Conservation (phyloP, 1,284 basidiomycete species). For the Meira nashicola region DNA sequence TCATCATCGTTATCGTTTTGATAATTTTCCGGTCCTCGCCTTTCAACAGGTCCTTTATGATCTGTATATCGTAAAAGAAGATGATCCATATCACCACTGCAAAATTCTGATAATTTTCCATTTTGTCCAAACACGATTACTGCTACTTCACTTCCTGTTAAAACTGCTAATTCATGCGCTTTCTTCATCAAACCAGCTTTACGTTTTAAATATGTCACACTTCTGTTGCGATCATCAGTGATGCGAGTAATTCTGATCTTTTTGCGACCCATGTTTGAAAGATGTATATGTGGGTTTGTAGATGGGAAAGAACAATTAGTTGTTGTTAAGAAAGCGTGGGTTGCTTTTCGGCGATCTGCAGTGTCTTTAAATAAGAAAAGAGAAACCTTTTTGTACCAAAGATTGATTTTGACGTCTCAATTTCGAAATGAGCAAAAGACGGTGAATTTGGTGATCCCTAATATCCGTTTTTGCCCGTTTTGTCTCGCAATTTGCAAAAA, state of each 20-base stretch:
- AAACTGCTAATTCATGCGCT: slow-evolving; percentile 95
- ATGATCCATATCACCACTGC: slow-evolving; percentile 19
- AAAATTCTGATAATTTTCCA: slow-evolving; percentile 18
- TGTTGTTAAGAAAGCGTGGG: too few species aligned
- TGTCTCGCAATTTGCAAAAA: too few species aligned
- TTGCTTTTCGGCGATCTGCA: too few species aligned
- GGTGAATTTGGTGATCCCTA: too few species aligned
- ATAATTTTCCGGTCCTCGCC: slow-evolving; percentile 13
- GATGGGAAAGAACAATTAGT: too few species aligned
- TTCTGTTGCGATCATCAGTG: slow-evolving; percentile 17
- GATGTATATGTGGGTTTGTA: neutral
- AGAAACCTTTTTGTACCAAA: too few species aligned
- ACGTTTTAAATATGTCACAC: slow-evolving; percentile 96
- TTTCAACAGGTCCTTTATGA: slow-evolving; percentile 15
- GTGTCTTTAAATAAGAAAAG: too few species aligned
- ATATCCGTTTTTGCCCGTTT: too few species aligned
- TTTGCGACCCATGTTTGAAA: slow-evolving; percentile 18
- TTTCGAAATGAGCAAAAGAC: too few species aligned
- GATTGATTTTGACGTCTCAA: too few species aligned
- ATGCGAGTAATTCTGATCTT: slow-evolving; percentile 18
- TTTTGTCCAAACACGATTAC: slow-evolving; percentile 21
- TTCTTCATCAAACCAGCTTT: slow-evolving; percentile 74
- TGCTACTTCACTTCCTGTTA: slow-evolving; percentile 88
- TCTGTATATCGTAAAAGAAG: slow-evolving; percentile 18
- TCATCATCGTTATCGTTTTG: slow-evolving; percentile 17